Evolutionary conservation across 1,284 basidiomycete species (phyloP).

Genomic region (Cutaneotrichosporon dermatis): DNA sequence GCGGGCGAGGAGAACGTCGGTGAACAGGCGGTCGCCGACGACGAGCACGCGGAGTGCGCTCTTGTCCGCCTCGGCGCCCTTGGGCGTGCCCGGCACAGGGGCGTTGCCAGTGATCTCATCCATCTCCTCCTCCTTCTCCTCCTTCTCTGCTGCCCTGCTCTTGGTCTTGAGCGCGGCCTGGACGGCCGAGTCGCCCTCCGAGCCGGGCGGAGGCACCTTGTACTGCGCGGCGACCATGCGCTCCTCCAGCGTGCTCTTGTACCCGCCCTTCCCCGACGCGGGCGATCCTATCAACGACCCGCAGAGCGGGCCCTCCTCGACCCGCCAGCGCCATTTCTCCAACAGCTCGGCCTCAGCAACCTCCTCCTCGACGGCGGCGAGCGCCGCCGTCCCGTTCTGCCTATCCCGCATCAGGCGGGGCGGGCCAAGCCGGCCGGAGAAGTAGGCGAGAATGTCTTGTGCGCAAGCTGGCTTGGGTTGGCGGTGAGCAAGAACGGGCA

Average conservation of each 20-base stretch:
- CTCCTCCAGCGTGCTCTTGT: conserved; percentile 8
- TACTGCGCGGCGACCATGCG: conserved; percentile 16
- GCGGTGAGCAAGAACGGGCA: conserved; percentile 75
- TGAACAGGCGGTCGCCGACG: conserved; percentile 86
- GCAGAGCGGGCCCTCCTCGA: conserved; percentile 34
- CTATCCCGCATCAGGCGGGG: conserved; percentile 14
- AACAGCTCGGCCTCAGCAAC: conserved; percentile 26
- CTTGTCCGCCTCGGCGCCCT: conserved; percentile 33
- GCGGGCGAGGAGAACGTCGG: conserved; percentile 81
- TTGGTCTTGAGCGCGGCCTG: conserved; percentile 1
- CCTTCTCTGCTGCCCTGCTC: conserved; percentile 1
- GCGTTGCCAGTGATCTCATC: not conserved
- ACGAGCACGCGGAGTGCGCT: conserved; percentile 56
- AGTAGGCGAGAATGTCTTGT: conserved; percentile 61
- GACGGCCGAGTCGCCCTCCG: not conserved
- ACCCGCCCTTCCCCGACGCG: too few species aligned
- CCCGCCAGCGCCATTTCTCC: conserved; percentile 24
- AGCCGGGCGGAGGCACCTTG: not conserved
- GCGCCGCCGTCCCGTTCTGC: not conserved
- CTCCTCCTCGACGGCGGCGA: conserved; percentile 24
- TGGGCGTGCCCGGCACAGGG: not conserved
- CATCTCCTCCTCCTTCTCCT: conserved; percentile 3
- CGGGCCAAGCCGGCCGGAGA: conserved; percentile 33
- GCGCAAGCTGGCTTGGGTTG: conserved; percentile 77
- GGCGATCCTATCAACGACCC: conserved; percentile 11